Evolutionary conservation across 768 basidiomycete species (phyloP).

Genomic region (Phylloporus arenicola): DNA sequence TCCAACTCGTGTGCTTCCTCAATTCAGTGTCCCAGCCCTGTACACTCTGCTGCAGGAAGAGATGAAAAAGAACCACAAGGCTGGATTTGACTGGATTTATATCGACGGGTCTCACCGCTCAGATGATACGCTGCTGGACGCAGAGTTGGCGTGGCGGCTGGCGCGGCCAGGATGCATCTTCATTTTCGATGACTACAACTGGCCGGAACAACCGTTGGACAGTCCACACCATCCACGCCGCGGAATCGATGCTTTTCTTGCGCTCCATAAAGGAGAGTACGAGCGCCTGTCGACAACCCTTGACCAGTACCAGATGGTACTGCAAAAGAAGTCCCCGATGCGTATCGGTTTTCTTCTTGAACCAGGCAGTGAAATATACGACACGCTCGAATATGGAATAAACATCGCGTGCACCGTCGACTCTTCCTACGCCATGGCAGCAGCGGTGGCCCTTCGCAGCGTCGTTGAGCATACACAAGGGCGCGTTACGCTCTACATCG

Average conservation of each 20-base stretch:
- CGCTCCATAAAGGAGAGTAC: conserved; percentile 47
- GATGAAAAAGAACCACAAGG: conserved; percentile 20
- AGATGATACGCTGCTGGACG: conserved; percentile 58
- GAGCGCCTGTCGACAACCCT: conserved; percentile 32
- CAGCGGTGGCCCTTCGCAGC: conserved; percentile 45
- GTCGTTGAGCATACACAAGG: conserved; percentile 31
- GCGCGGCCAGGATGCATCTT: conserved; percentile 46
- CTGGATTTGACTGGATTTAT: conserved; percentile 57
- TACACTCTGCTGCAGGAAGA: conserved; percentile 45
- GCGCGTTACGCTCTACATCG: conserved; percentile 44
- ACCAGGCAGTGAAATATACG: neutral
- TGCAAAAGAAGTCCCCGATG: conserved; percentile 47
- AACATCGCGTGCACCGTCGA: conserved; percentile 43
- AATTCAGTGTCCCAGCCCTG: conserved; percentile 51
- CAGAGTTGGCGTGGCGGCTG: conserved; percentile 53
- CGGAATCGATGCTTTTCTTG: conserved; percentile 51
- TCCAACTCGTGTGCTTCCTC: conserved; percentile 40
- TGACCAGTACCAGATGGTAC: conserved; percentile 46
- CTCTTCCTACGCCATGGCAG: conserved; percentile 42
- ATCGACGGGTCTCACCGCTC: conserved; percentile 56
- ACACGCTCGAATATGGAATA: conserved; percentile 41
- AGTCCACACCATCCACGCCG: conserved; percentile 51
- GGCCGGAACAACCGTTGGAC: conserved; percentile 43
- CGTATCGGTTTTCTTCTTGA: conserved; percentile 44
- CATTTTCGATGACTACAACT: conserved; percentile 56